Base-by-base conservation (phyloP, 2,329 filamentous ascomycete genomes). In the Pestalotiopsis sp. region DNA sequence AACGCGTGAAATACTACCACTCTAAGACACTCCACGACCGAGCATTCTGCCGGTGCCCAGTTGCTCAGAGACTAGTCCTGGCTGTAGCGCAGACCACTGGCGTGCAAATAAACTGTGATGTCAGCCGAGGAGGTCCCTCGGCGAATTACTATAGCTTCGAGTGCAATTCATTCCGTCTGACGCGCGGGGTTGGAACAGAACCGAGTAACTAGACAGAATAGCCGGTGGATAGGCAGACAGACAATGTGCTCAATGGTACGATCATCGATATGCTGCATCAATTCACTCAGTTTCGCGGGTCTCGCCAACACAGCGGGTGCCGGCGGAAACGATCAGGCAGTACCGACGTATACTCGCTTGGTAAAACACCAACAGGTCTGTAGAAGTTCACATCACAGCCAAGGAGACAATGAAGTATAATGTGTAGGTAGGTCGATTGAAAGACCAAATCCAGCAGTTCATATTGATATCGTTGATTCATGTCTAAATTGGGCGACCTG, bases 401-500 rank as follows among this genome's bases (percentile, higher is more conserved):
- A 13, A 20, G 45, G 1, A 17, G 20, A 6, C 56, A 59, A 20
- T 5, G 2, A 25, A 12, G 23, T 23, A 9, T 9, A 27, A 20
- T 20, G 17, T 59, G 56, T 38, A 20, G 17, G 11, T 39, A 59
- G 59, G 59, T 62, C 59, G 20, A 12, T 25, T 12, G 27, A 36
- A 59, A 58, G 57, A 59, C 57, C 59, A 36, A 38, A 36, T 41
- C 27, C 27, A 36, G 59, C 59, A 62, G 39, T 49, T 64, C 61
- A 64, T 20, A 17, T 62, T 45, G 38, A 64, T 64, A 17, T 64
- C 61, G 61, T 49, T 64, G 39, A 20, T 64, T 64, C 39, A 64
- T 64, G 49, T 64, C 61, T 49, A 17, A 13, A 36, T 36, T 52
- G 45, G 59, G 59, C 36, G 59, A 62, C 36, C 59, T 17, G 5